Percentiles rank a stretch among this genome's conserved stretches.
Evolutionary conservation across 2,329 filamentous ascomycete species (phyloP).

Genomic region (Ustilaginoidea virens): DNA sequence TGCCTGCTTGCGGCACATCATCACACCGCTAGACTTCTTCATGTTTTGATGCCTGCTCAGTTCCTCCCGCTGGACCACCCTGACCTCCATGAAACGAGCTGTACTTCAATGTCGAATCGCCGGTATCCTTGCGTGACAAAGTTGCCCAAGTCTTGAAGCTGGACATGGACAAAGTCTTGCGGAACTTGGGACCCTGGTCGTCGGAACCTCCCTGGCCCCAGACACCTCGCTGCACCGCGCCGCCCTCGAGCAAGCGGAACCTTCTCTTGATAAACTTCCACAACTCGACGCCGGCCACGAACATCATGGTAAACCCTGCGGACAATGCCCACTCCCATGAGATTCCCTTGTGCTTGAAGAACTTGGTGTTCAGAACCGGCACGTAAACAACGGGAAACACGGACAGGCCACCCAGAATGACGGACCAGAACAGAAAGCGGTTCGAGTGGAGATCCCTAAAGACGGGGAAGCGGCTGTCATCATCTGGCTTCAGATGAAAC

Average conservation of each 20-base stretch:
- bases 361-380: constrained; percentile 49
- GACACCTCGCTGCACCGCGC: constrained; percentile 30
- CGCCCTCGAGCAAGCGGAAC: constrained; percentile 35
- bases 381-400: constrained; percentile 60
- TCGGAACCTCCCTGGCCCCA: constrained; percentile 39
- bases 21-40: too few species aligned
- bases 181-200: constrained; percentile 27
- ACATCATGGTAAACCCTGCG: constrained; percentile 46
- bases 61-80: constrained; percentile 1
- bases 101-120: constrained; percentile 17
- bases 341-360: constrained; percentile 59
- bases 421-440: constrained; percentile 54
- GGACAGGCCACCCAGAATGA: constrained; percentile 42
- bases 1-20: too few species aligned
- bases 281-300: constrained; percentile 49
- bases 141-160: constrained; percentile 34
- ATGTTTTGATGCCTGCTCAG: constrained; percentile 3
- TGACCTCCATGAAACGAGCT: constrained; percentile 9
- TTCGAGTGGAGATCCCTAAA: constrained; percentile 53
- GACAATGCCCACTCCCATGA: constrained; percentile 63
- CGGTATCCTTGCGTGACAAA: constrained; percentile 25
- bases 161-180: constrained; percentile 33
- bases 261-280: constrained; percentile 58
- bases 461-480: constrained; percentile 33
- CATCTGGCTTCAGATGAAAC: constrained; percentile 47